A percentile compares a stretch with the other conserved stretches of the same genome.
Conservation (phyloP, 139 green algal genomes). For the Chlamydomonas sp. region DNA sequence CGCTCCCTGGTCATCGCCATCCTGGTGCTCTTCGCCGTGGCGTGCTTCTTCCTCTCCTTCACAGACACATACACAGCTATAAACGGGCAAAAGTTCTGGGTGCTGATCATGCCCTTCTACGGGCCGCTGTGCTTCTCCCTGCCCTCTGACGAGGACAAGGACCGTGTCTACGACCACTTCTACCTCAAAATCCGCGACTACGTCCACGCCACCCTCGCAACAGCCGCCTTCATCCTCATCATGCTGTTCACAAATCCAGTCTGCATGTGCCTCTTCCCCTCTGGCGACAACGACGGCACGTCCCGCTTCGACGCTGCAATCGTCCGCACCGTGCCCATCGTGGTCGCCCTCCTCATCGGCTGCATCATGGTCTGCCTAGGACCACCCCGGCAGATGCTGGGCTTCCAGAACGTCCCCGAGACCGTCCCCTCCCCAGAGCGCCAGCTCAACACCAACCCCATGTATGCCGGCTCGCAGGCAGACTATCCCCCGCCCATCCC, state of each 20-base stretch:
- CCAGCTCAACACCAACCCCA: slow-evolving; percentile 17
- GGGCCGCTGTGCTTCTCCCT: slow-evolving; percentile 55
- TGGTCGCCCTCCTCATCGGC: slow-evolving; percentile 48
- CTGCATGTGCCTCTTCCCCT: slow-evolving; percentile 57
- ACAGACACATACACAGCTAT: slow-evolving; percentile 52
- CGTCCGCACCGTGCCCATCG: slow-evolving; percentile 44
- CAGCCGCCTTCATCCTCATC: slow-evolving; percentile 46
- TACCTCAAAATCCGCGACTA: slow-evolving; percentile 55
- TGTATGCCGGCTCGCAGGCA: slow-evolving; percentile 22
- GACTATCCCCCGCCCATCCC: slow-evolving; percentile 25
- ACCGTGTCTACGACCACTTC: slow-evolving; percentile 53
- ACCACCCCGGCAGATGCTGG: slow-evolving; percentile 51
- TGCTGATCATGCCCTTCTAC: slow-evolving; percentile 43
- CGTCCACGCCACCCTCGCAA: slow-evolving; percentile 35
- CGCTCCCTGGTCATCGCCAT: slow-evolving; percentile 47
- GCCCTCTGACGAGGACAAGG: slow-evolving; percentile 48
- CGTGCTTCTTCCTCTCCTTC: slow-evolving; percentile 42
- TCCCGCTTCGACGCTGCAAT: slow-evolving; percentile 33
- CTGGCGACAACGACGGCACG: slow-evolving; percentile 21
- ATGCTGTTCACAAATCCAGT: slow-evolving; percentile 54
- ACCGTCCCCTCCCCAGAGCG: neutral
- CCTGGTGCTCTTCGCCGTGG: slow-evolving; percentile 45
- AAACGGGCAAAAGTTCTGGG: slow-evolving; percentile 41
- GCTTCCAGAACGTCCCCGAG: slow-evolving; percentile 50
- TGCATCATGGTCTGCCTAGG: slow-evolving; percentile 58